Conservation (phyloP, 768 basidiomycete species). For the Clathrus columnatus region DNA sequence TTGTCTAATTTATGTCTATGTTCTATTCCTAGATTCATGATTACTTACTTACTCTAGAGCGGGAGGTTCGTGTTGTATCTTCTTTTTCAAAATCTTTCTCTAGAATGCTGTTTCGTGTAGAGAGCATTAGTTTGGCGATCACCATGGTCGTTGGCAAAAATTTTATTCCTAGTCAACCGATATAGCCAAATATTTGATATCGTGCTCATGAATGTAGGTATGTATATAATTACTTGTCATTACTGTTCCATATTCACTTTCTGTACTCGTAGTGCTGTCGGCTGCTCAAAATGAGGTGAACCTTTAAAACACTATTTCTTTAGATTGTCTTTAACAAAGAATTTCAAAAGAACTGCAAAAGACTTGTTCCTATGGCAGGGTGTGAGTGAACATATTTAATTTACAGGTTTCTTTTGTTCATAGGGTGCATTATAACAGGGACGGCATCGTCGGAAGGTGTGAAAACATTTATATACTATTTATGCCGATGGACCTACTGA, state of each 20-base stretch:
- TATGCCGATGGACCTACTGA: background rate
- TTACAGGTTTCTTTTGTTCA: background rate
- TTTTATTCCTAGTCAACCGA: background rate
- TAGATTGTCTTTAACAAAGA: background rate
- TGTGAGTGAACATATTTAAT: background rate
- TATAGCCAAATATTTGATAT: constrained; percentile 1
- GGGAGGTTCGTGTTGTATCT: background rate
- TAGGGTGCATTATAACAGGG: too few relatives aligned
- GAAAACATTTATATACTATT: background rate
- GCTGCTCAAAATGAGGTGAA: background rate
- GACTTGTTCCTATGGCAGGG: background rate
- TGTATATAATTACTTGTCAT: background rate
- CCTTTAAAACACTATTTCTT: too few relatives aligned
- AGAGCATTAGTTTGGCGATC: background rate
- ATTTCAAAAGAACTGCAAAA: background rate
- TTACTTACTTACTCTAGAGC: constrained; percentile 1
- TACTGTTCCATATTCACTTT: background rate
- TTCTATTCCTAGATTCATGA: background rate
- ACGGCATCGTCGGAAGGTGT: background rate
- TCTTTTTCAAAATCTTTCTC: too few relatives aligned
- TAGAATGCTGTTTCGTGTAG: background rate
- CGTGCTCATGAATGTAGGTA: background rate
- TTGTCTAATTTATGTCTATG: too few relatives aligned
- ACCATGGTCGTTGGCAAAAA: background rate
- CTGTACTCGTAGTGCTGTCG: background rate